Conservation (phyloP, 495 filamentous ascomycete species). For the Xylaria castorea region DNA sequence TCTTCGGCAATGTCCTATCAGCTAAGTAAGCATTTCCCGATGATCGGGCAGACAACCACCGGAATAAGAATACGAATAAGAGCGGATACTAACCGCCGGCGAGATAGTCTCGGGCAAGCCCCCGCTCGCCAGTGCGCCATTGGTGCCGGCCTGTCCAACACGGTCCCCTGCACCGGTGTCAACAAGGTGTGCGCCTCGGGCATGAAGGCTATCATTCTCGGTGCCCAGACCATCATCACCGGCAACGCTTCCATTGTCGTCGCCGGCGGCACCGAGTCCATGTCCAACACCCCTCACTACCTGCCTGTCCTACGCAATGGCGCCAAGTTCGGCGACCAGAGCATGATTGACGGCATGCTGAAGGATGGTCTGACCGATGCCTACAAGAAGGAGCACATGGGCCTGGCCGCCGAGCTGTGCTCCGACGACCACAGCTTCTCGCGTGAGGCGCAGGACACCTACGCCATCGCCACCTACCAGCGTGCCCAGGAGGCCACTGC, state of each 20-base stretch:
- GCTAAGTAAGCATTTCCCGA: constrained; percentile 77
- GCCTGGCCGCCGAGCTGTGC: constrained; percentile 89
- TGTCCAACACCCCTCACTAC: constrained; percentile 98
- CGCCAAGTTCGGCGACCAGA: constrained; percentile 88
- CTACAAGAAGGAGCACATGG: constrained; percentile 94
- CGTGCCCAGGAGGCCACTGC: constrained; percentile 87
- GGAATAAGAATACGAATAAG: constrained; percentile 4
- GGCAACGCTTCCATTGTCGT: constrained; percentile 90
- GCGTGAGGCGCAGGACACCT: constrained; percentile 87
- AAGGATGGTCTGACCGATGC: constrained; percentile 93
- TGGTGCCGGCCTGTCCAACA: constrained; percentile 78
- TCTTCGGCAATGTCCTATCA: constrained; percentile 97
- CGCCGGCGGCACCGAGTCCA: constrained; percentile 93
- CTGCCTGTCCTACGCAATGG: constrained; percentile 81
- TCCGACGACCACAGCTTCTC: constrained; percentile 80
- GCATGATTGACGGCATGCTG: constrained; percentile 85
- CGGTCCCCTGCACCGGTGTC: constrained; percentile 85
- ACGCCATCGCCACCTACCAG: constrained; percentile 90
- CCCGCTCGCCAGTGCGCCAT: constrained; percentile 94
- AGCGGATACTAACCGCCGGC: constrained; percentile 31
- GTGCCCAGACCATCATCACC: constrained; percentile 94
- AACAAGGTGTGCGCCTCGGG: constrained; percentile 99
- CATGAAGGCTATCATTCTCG: constrained; percentile 92
- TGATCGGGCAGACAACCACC: background rate
- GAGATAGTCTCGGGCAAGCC: constrained; percentile 86